Conservation (phyloP, 345 rosid genomes). For the Trapa incisa region DNA sequence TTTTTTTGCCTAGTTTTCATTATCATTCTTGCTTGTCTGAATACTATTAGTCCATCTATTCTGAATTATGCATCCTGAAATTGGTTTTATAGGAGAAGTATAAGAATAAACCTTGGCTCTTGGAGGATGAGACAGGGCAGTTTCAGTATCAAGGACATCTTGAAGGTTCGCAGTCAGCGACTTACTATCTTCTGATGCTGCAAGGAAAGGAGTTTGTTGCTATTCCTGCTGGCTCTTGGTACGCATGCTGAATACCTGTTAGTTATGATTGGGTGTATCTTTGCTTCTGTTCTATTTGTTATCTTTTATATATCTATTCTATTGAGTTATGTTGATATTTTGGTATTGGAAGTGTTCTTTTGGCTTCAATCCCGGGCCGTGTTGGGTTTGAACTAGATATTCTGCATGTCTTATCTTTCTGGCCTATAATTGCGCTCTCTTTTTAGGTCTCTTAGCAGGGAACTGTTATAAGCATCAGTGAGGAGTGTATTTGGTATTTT, state of each 20-base stretch:
- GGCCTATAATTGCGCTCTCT: neutral
- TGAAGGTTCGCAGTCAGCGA: conserved; percentile 95
- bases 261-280: neutral
- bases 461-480: neutral
- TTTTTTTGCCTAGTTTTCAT: neutral
- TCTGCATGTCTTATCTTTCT: neutral
- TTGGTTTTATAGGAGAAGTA: conserved; percentile 51
- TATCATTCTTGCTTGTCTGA: neutral
- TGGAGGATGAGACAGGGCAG: conserved; percentile 98
- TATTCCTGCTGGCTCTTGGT: conserved; percentile 97
- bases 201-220: conserved; percentile 79
- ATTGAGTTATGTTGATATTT: neutral
- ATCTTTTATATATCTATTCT: neutral
- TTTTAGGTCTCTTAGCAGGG: neutral
- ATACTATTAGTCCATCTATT: neutral
- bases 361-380: neutral
- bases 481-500: neutral
- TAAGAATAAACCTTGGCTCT: conserved; percentile 87
- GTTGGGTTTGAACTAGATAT: neutral
- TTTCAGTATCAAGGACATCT: conserved; percentile 81
- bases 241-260: conserved; percentile 2
- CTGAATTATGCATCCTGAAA: neutral
- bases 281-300: neutral
- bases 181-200: conserved; percentile 78
- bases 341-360: neutral